These are phyloP conservation scores for Populus hybrid DNA, from an alignment of 441 rosid genomes.

Conservation along the genomic window DNA sequence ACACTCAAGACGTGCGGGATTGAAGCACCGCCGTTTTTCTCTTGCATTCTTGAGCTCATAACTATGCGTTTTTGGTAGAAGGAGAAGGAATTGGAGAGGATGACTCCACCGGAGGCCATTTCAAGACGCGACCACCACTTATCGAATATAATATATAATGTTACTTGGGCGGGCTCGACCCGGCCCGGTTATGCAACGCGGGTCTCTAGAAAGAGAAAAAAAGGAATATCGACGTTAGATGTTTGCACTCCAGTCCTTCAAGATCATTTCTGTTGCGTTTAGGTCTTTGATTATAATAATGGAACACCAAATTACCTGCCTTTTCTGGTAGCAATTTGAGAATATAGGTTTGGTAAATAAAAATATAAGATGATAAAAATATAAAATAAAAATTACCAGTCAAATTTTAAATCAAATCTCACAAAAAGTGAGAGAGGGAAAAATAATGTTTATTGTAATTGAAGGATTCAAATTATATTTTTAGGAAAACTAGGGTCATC, in stretches of 20 bases:
- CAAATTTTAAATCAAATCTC: no score
- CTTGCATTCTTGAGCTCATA: conserved; percentile 6
- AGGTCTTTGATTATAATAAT: not conserved
- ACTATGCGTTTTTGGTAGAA: not conserved
- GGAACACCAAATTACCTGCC: not conserved
- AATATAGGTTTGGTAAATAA: not conserved
- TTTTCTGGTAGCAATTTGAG: not conserved
- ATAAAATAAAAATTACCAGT: no score
- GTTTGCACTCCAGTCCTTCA: not conserved
- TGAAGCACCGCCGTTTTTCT: conserved; percentile 10
- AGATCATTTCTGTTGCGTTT: not conserved
- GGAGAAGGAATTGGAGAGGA: not conserved
- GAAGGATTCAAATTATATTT: no score
- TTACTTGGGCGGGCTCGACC: not conserved
- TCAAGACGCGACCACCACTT: not conserved
- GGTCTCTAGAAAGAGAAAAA: not conserved
- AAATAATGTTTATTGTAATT: no score
- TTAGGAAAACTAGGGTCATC: no score
- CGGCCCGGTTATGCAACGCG: not conserved
- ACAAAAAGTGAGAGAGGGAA: no score
- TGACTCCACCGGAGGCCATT: conserved; percentile 12
- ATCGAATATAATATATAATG: not conserved
- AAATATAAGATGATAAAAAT: no score
- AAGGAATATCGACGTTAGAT: not conserved
- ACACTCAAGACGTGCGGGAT: conserved; percentile 77